Evolutionary conservation across 352 stramenopile genomes (phyloP).

Genomic region (Phytophthora hibernalis): DNA sequence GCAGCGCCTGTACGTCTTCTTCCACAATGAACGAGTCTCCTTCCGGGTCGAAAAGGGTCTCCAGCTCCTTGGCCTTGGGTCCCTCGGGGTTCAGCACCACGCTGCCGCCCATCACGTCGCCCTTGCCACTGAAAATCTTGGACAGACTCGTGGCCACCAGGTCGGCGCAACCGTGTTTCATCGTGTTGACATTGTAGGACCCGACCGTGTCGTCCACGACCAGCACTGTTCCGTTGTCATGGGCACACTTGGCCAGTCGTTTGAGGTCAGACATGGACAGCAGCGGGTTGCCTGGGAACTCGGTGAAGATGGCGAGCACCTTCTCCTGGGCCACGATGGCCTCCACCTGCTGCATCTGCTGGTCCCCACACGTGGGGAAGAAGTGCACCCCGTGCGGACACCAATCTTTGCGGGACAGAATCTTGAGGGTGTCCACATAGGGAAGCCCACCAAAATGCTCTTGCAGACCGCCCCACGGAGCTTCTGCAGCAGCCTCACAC

Average conservation of each 20-base stretch:
- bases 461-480: conserved; percentile 49
- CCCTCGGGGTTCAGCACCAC: conserved; percentile 88
- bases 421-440: conserved; percentile 95
- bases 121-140: conserved; percentile 93
- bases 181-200: conserved; percentile 92
- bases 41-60: conserved; percentile 38
- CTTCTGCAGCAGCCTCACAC: conserved; percentile 73
- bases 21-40: conserved; percentile 70
- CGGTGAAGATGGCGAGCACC: conserved; percentile 91
- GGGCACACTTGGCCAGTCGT: conserved; percentile 79
- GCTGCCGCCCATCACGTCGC: conserved; percentile 93
- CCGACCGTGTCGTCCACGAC: conserved; percentile 93
- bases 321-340: conserved; percentile 71
- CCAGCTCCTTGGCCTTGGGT: conserved; percentile 51
- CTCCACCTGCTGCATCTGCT: conserved; percentile 68
- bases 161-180: conserved; percentile 81
- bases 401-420: conserved; percentile 89
- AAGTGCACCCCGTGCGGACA: conserved; percentile 89
- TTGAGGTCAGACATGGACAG: conserved; percentile 87
- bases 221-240: conserved; percentile 87
- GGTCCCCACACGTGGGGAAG: conserved; percentile 83
- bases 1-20: conserved; percentile 59
- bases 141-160: conserved; percentile 92
- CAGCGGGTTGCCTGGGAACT: conserved; percentile 94
- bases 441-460: conserved; percentile 93